Evolutionary conservation across 1,284 basidiomycete species (phyloP).

Genomic region (Agroathelia rolfsii): DNA sequence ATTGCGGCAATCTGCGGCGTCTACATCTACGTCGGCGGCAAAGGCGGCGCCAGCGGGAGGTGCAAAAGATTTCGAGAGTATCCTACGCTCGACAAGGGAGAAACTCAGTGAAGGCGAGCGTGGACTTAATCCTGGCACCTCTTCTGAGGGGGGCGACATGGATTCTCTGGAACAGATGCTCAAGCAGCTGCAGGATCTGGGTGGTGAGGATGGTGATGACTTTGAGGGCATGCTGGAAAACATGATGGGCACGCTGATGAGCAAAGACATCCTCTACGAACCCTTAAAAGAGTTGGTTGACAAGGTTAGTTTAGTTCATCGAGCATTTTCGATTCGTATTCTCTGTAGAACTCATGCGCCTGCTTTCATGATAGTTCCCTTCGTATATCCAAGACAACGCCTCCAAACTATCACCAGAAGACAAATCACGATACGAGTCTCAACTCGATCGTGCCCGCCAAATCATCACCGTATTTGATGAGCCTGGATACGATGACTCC

Average conservation of each 20-base stretch:
- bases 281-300: conserved; percentile 83
- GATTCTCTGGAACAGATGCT: conserved; percentile 24
- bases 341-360: conserved; percentile 4
- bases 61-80: conserved; percentile 57
- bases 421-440: conserved; percentile 58
- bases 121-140: conserved; percentile 24
- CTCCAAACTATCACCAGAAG: conserved; percentile 41
- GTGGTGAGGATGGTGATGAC: conserved; percentile 46
- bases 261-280: conserved; percentile 87
- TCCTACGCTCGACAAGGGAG: conserved; percentile 72
- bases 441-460: conserved; percentile 59
- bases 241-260: conserved; percentile 93
- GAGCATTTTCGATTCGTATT: conserved; percentile 3
- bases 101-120: conserved; percentile 70
- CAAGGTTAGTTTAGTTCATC: conserved; percentile 52
- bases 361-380: conserved; percentile 65
- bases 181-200: conserved; percentile 16
- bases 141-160: too few species aligned
- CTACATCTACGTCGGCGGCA: conserved; percentile 9
- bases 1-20: too few species aligned
- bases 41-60: conserved; percentile 19
- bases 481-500: conserved; percentile 54
- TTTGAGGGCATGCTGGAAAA: conserved; percentile 74
- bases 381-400: conserved; percentile 56
- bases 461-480: conserved; percentile 69